Conservation (phyloP, 202 grass and related monocot genomes). For the Schoenoplectus triqueter region DNA sequence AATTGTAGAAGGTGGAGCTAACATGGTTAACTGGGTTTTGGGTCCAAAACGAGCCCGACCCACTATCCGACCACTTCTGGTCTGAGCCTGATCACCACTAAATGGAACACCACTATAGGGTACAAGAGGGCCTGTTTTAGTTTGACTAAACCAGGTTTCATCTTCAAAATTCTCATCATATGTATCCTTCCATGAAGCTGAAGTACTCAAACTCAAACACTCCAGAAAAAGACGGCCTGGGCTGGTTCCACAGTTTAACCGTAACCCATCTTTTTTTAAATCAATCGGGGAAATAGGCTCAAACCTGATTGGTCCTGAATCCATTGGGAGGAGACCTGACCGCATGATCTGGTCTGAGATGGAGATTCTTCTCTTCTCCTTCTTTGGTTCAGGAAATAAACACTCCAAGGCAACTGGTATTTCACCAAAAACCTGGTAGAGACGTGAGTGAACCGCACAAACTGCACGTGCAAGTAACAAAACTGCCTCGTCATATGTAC, state of each 20-base stretch:
- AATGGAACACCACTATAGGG: slow-evolving; percentile 52
- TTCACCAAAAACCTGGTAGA: slow-evolving; percentile 76
- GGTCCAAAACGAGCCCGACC: slow-evolving; percentile 54
- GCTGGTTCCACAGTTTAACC: slow-evolving; percentile 58
- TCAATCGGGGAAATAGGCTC: slow-evolving; percentile 41
- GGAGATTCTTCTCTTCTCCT: slow-evolving; percentile 31
- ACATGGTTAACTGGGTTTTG: slow-evolving; percentile 66
- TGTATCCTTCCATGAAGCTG: slow-evolving; percentile 48
- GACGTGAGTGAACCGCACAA: slow-evolving; percentile 70
- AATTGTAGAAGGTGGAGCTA: slow-evolving; percentile 68
- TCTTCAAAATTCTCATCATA: slow-evolving; percentile 60
- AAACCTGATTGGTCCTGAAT: slow-evolving; percentile 46
- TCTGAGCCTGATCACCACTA: slow-evolving; percentile 12
- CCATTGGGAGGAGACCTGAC: slow-evolving; percentile 34
- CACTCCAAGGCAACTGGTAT: slow-evolving; percentile 39
- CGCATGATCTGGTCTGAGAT: slow-evolving; percentile 40
- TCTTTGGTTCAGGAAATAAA: slow-evolving; percentile 38
- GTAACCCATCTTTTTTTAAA: slow-evolving; percentile 38
- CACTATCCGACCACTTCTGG: slow-evolving; percentile 45
- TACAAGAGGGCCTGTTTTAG: slow-evolving; percentile 57
- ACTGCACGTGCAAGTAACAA: slow-evolving; percentile 75
- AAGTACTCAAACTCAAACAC: slow-evolving; percentile 75
- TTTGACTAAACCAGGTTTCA: slow-evolving; percentile 56
- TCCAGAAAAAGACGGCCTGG: slow-evolving; percentile 82
- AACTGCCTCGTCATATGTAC: slow-evolving; percentile 80